These are phyloP conservation scores for Thielaviopsis populi DNA, from an alignment of 2,329 filamentous ascomycete genomes.

Conservation along the genomic window DNA sequence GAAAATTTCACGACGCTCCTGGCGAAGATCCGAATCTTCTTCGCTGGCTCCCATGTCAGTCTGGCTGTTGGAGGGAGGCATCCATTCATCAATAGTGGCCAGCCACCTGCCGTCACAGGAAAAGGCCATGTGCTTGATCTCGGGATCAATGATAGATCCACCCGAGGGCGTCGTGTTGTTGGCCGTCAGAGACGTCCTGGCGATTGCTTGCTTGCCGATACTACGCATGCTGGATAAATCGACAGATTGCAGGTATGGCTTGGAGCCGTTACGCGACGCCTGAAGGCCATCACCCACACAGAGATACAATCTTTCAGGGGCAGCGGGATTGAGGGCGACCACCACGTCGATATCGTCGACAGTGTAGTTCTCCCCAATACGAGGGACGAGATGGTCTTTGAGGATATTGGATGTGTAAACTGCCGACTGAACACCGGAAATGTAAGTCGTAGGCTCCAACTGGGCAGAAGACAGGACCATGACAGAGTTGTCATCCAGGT, in stretches of 20 bases:
- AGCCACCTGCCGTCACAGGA: slow-evolving; percentile 78
- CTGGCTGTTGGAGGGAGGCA: slow-evolving; percentile 54
- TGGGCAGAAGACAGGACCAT: slow-evolving; percentile 86
- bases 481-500: slow-evolving; percentile 79
- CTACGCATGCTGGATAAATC: slow-evolving; percentile 68
- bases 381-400: slow-evolving; percentile 38
- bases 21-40: slow-evolving; percentile 31
- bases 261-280: slow-evolving; percentile 35
- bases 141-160: slow-evolving; percentile 58
- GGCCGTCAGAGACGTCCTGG: slow-evolving; percentile 74
- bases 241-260: slow-evolving; percentile 62
- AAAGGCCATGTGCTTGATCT: slow-evolving; percentile 58
- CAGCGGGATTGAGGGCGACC: slow-evolving; percentile 46
- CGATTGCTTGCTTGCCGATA: slow-evolving; percentile 72
- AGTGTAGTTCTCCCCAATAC: slow-evolving; percentile 24
- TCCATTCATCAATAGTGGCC: slow-evolving; percentile 84
- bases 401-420: slow-evolving; percentile 35
- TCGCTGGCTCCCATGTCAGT: slow-evolving; percentile 28
- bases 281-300: slow-evolving; percentile 50
- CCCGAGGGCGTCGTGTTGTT: slow-evolving; percentile 55
- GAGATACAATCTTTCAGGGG: slow-evolving; percentile 49
- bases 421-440: slow-evolving; percentile 64
- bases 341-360: slow-evolving; percentile 26
- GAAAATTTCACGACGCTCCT: slow-evolving; percentile 53
- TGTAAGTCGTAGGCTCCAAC: slow-evolving; percentile 66